phyloP scores from a whole-genome alignment of 805 yeast genomes.

The Candida koratica region DNA sequence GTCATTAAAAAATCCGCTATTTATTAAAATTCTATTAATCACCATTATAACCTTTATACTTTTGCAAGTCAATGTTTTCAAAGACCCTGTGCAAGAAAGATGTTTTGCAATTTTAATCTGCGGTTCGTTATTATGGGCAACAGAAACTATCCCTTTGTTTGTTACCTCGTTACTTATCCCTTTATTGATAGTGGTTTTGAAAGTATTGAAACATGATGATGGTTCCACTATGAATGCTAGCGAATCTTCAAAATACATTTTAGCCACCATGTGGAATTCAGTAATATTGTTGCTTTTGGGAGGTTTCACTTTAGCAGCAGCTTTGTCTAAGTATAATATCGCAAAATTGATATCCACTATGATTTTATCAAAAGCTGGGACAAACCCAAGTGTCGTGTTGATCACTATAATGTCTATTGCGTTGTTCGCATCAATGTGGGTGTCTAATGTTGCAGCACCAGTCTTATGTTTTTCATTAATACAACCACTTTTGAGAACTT shows the following conservation, averaged over 20 bases:
- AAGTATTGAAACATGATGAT: slow-evolving; percentile 57
- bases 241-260: slow-evolving; percentile 42
- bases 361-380: slow-evolving; percentile 48
- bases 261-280: slow-evolving; percentile 51
- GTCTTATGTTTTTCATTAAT: slow-evolving; percentile 50
- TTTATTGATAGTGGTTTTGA: slow-evolving; percentile 66
- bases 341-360: slow-evolving; percentile 49
- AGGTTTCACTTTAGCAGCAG: slow-evolving; percentile 54
- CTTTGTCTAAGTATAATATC: slow-evolving; percentile 50
- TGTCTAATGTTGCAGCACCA: slow-evolving; percentile 55
- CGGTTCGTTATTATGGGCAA: slow-evolving; percentile 90
- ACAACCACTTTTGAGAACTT: slow-evolving; percentile 44
- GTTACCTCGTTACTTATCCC: slow-evolving; percentile 87
- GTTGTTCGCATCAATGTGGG: slow-evolving; percentile 54
- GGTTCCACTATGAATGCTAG: slow-evolving; percentile 43
- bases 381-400: slow-evolving; percentile 46
- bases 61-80: slow-evolving; percentile 28
- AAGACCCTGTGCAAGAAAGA: slow-evolving; percentile 32
- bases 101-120: slow-evolving; percentile 77
- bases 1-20: slow-evolving; percentile 30
- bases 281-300: slow-evolving; percentile 50
- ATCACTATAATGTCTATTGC: slow-evolving; percentile 50
- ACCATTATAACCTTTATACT: slow-evolving; percentile 41
- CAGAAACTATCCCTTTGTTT: slow-evolving; percentile 88
- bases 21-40: slow-evolving; percentile 47